These are phyloP conservation scores for Tylopilus sp. DNA, from an alignment of 768 basidiomycete species.

Conservation along the genomic window DNA sequence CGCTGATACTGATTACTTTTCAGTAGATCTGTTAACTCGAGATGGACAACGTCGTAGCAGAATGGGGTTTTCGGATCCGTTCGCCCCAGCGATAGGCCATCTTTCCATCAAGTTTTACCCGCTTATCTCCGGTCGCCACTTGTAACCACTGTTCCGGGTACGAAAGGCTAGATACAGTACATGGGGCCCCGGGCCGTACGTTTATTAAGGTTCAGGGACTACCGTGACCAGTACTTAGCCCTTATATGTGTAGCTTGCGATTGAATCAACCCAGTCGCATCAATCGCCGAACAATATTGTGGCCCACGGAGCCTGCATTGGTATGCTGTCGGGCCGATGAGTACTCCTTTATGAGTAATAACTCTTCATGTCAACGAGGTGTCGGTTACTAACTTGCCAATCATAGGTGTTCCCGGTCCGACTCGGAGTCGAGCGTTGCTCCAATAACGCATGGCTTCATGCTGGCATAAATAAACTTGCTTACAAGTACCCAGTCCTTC, in stretches of 20 bases:
- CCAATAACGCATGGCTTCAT: neutral
- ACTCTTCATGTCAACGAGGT: constrained; percentile 1
- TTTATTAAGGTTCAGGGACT: too few species aligned
- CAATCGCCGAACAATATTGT: neutral
- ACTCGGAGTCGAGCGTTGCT: neutral
- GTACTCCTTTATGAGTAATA: neutral
- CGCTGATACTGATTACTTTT: constrained; percentile 1
- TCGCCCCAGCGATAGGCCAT: constrained; percentile 37
- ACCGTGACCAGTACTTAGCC: too few species aligned
- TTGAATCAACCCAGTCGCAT: too few species aligned
- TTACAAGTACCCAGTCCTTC: neutral
- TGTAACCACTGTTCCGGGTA: too few species aligned
- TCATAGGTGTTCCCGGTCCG: too few species aligned
- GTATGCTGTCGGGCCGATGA: neutral
- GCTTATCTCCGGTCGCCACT: constrained; percentile 37
- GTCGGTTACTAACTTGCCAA: neutral
- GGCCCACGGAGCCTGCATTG: too few species aligned
- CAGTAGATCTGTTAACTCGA: constrained; percentile 61
- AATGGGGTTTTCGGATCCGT: constrained; percentile 32
- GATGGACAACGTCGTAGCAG: constrained; percentile 52
- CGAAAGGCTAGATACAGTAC: too few species aligned
- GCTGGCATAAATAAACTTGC: neutral
- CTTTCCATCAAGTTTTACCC: constrained; percentile 53
- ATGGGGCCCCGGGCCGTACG: too few species aligned
- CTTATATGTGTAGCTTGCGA: too few species aligned